Evolutionary conservation across 2,329 filamentous ascomycete genomes (phyloP), one percentile per base, ranked within the genome.

Genomic region (Arthrobotrys sinensis): DNA sequence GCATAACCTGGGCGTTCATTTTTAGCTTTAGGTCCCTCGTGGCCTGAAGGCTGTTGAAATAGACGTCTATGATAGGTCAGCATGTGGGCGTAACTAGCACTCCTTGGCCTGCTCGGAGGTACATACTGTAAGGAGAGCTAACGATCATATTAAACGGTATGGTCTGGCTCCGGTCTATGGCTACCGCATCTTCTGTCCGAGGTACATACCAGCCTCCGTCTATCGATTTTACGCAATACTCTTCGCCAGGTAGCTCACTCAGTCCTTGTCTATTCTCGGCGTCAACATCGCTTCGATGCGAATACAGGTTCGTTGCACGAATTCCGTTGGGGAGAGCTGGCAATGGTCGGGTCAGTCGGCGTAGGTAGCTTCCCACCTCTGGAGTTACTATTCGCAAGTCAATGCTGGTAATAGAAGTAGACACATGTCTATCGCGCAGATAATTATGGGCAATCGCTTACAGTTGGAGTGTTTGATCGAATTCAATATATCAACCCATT

Each of bases 401-500:
- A 66, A 38, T 12, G 3, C 24, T 7, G 12, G 5, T 28, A 32
- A 32, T 12, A 11, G 32, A 19, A 12, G 21, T 12, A n/a, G 12
- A 57, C 19, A 5, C 12, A 6, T 1, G 48, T 11, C 19, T 52
- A 19, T 12, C 3, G 8, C 8, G 14, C n/a, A 32, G n/a, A 16
- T 11, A 36, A 36, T 1, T 3, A 24, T 2, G 2, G 5, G 40
- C 12, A 21, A 12, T 16, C 5, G 5, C 63, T 43, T 63, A 77
- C 73, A 40, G 16, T 53, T 45, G 3, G 66, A 70, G 40, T 77
- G 73, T 21, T 87, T 83, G 69, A 88, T 84, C 71, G 87, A 89
- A 40, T 90, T 85, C 1, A 91, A 84, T 53, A 90, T 87, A 1
- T 83, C 82, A 72, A 90, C 87, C 80, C 91, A 91, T 0, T 81